Evolutionary conservation across 768 basidiomycete genomes (phyloP).

Genomic region (Tulasnella sp.): DNA sequence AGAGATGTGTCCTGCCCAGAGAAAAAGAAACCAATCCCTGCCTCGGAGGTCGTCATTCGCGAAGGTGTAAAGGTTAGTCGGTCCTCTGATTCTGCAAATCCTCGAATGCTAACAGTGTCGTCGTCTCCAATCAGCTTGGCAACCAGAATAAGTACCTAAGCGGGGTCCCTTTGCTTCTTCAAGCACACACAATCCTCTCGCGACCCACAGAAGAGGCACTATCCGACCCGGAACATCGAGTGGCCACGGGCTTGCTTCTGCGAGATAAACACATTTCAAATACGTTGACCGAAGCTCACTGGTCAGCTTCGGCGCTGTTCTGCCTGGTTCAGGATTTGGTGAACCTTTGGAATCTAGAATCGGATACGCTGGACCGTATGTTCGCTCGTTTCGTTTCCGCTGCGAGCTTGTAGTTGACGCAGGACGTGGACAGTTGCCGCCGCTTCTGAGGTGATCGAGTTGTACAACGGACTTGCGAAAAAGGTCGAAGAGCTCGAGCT

Average conservation of each 20-base stretch:
- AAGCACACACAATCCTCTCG: slow-evolving; percentile 39
- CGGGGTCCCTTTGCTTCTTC: slow-evolving; percentile 65
- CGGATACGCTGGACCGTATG: slow-evolving; percentile 34
- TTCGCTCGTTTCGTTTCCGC: slow-evolving; percentile 37
- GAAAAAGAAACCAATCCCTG: slow-evolving; percentile 58
- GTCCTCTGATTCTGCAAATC: background rate
- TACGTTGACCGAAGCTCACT: slow-evolving; percentile 55
- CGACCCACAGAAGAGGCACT: background rate
- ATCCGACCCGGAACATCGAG: background rate
- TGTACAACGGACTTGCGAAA: slow-evolving; percentile 62
- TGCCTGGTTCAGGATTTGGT: slow-evolving; percentile 69
- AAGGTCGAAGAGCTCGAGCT: slow-evolving; percentile 62
- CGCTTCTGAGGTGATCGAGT: slow-evolving; percentile 48
- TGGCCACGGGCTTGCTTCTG: slow-evolving; percentile 56
- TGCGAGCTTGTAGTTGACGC: slow-evolving; percentile 4
- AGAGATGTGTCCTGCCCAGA: slow-evolving; percentile 54
- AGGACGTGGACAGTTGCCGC: slow-evolving; percentile 39
- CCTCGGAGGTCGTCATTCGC: slow-evolving; percentile 66
- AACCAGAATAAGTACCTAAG: slow-evolving; percentile 71
- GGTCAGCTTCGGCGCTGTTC: slow-evolving; percentile 70
- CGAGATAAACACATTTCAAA: slow-evolving; percentile 66
- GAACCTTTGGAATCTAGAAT: slow-evolving; percentile 45
- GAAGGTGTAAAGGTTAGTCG: slow-evolving; percentile 66
- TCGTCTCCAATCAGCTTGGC: slow-evolving; percentile 45
- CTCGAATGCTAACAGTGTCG: background rate